A percentile compares a stretch with the other conserved stretches of the same genome.
These are phyloP conservation scores for Microsporum ferrugineum DNA, from an alignment of 2,329 filamentous ascomycete species.

Conservation along the genomic window DNA sequence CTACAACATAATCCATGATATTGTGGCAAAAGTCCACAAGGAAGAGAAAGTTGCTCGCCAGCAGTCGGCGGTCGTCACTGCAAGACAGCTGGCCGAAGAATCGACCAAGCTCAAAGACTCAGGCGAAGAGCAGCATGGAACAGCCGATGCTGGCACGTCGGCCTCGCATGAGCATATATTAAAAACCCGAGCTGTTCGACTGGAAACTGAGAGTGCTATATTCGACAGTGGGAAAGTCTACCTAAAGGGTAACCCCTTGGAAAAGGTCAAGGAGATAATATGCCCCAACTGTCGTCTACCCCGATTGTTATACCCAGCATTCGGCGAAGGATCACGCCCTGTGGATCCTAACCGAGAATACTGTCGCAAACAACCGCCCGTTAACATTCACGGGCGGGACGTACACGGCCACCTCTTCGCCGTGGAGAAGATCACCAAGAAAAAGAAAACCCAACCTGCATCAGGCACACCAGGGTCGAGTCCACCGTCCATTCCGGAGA, in stretches of 20 bases:
- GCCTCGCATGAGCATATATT: slow-evolving; percentile 28
- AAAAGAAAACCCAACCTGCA: slow-evolving; percentile 29
- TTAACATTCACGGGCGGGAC: slow-evolving; percentile 47
- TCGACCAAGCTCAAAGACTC: slow-evolving; percentile 21
- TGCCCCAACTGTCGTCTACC: slow-evolving; percentile 51
- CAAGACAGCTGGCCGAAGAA: slow-evolving; percentile 35
- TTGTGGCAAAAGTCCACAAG: slow-evolving; percentile 47
- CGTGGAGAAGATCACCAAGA: slow-evolving; percentile 37
- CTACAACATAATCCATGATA: slow-evolving; percentile 49
- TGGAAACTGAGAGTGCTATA: slow-evolving; percentile 42
- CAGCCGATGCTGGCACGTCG: slow-evolving; percentile 26
- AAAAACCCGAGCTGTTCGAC: slow-evolving; percentile 22
- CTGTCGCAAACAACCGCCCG: slow-evolving; percentile 49
- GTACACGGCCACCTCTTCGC: slow-evolving; percentile 46
- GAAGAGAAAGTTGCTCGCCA: slow-evolving; percentile 50
- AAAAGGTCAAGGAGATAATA: slow-evolving; percentile 47
- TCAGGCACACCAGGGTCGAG: slow-evolving; percentile 28
- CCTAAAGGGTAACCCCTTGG: slow-evolving; percentile 47
- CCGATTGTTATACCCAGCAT: slow-evolving; percentile 46
- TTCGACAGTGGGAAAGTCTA: slow-evolving; percentile 44
- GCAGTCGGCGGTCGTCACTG: slow-evolving; percentile 39
- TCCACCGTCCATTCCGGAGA: slow-evolving; percentile 25
- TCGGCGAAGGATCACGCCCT: slow-evolving; percentile 39
- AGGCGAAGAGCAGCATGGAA: slow-evolving; percentile 21
- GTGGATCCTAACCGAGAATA: slow-evolving; percentile 45